These are phyloP conservation scores for Boletus edulis DNA, from an alignment of 768 basidiomycete species.

Conservation along the genomic window DNA sequence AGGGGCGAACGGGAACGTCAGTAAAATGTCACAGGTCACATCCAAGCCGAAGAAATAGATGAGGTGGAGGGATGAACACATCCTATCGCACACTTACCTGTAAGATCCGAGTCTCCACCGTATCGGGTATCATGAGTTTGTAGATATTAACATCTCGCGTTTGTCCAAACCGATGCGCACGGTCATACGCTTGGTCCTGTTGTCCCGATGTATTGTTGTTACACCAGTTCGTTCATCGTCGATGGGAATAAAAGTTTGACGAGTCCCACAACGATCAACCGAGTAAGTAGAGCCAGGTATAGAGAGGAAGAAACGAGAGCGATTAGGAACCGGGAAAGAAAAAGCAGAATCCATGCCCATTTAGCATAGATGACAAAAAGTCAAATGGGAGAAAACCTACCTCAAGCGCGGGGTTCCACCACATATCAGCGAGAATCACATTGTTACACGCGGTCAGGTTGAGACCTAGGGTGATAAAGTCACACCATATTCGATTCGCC, in stretches of 20 bases:
- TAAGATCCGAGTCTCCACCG: slow-evolving; percentile 87
- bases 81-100: slow-evolving; percentile 38
- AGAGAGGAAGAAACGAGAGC: neutral
- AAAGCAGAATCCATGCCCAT: neutral
- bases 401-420: slow-evolving; percentile 93
- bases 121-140: slow-evolving; percentile 83
- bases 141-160: slow-evolving; percentile 82
- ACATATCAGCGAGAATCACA: slow-evolving; percentile 88
- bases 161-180: slow-evolving; percentile 89
- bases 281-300: neutral
- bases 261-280: neutral
- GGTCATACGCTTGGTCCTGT: slow-evolving; percentile 91
- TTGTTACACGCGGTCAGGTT: slow-evolving; percentile 94
- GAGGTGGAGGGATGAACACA: neutral
- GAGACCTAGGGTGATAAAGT: slow-evolving; percentile 51
- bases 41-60: neutral
- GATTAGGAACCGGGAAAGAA: neutral
- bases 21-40: neutral
- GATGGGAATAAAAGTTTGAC: neutral
- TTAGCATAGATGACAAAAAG: slow-evolving; percentile 8
- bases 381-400: slow-evolving; percentile 36
- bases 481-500: neutral
- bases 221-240: neutral
- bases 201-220: neutral
- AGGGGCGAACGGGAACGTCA: neutral